Evolutionary conservation across 139 green algal species (phyloP), one percentile per base, ranked within the genome.

Genomic region (Chlamydomonas sp.): DNA sequence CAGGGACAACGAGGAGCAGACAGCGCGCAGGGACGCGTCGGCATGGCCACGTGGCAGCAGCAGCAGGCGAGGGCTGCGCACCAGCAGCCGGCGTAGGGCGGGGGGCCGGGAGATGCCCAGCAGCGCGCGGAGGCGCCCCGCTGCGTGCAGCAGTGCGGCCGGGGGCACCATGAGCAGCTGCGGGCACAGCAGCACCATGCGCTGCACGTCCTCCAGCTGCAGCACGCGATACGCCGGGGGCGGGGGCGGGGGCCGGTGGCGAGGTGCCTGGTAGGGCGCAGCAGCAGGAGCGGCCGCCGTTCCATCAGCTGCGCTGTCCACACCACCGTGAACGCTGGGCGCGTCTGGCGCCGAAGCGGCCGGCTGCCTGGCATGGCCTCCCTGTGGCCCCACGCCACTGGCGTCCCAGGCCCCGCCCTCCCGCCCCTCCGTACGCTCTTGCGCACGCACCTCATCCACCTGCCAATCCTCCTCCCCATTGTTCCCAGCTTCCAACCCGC

Each of bases 171-270:
- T 66, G 5, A 87, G 83, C 57, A 87, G 73, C 83, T 74, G 61
- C 5, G 83, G 83, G 31, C 83, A 87, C 73, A 75, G 83, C 73
- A 87, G 49, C 72, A 76, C 83, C 83, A 80, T 75, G 72, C 72
- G 83, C 72, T 60, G 72, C 4, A 61, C 12, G 0, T 49, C 31
- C 31, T 49, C 31, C 31, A 49, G 31, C 31, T 49, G 31, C 31
- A 49, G 31, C 31, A 49, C 31, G 31, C 31, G 31, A 49, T 49
- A 49, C 31, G 31, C 31, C 31, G 31, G 31, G 31, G 31, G 18
- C 68, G 10, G n/a, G 16, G 20, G 68, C 77, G 71, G 71, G 71
- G 71, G 14, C 12, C n/a, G 14, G 71, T 20, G 71, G 5, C 15
- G 71, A 20, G 71, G 71, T 14, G 71, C 71, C 15, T 9, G 14